Percentiles rank a stretch among this genome's conserved stretches.
Evolutionary conservation across 768 basidiomycete genomes (phyloP).

Genomic region (Pleurotus tuber-regium): DNA sequence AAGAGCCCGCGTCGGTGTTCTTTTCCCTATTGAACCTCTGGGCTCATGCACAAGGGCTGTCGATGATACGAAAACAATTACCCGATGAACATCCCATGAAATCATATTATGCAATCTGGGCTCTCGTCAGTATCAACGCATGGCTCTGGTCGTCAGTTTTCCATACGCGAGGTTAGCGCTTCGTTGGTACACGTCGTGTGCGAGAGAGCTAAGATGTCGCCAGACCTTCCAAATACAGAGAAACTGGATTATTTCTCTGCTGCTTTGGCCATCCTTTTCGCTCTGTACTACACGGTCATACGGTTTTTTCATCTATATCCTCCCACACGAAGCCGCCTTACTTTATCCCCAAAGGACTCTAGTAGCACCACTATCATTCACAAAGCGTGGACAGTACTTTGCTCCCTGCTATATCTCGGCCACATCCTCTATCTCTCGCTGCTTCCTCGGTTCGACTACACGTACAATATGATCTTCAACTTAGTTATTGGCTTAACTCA

Average conservation of each 20-base stretch:
- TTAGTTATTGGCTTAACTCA: constrained; percentile 72
- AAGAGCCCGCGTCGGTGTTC: constrained; percentile 89
- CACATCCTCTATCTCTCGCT: constrained; percentile 81
- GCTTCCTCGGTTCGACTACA: constrained; percentile 83
- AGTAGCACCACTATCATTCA: constrained; percentile 16
- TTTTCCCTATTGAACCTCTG: constrained; percentile 88
- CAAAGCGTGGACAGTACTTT: constrained; percentile 47
- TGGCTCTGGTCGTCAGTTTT: constrained; percentile 94
- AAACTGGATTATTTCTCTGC: constrained; percentile 96
- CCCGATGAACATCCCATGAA: constrained; percentile 66
- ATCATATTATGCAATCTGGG: constrained; percentile 63
- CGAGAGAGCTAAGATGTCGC: constrained; percentile 2
- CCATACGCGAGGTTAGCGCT: constrained; percentile 79
- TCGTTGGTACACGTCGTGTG: constrained; percentile 2
- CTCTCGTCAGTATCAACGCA: constrained; percentile 74
- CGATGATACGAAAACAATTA: constrained; percentile 43
- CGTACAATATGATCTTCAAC: constrained; percentile 91
- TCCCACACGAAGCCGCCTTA: constrained; percentile 24
- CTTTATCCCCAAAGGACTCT: constrained; percentile 19
- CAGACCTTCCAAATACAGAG: constrained; percentile 83
- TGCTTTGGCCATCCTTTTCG: constrained; percentile 76
- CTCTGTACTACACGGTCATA: constrained; percentile 74
- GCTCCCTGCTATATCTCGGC: constrained; percentile 52
- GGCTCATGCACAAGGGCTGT: constrained; percentile 64
- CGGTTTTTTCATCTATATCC: constrained; percentile 78